These are phyloP conservation scores for Populus alba DNA, from an alignment of 345 rosid genomes.

Conservation along the genomic window DNA sequence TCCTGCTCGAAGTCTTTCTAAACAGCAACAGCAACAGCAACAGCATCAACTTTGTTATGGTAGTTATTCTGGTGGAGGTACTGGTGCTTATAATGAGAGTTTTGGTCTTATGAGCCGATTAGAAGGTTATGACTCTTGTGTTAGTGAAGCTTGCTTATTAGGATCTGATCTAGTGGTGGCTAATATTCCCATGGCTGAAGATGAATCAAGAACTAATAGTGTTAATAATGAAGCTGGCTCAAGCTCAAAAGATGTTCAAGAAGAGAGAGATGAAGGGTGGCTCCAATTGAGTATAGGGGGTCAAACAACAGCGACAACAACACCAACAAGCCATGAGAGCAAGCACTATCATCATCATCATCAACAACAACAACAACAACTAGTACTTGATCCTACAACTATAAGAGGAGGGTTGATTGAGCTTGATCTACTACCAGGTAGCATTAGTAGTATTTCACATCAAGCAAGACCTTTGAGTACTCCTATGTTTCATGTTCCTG, in stretches of 20 bases:
- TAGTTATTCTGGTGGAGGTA: constrained; percentile 27
- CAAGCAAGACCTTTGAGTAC: constrained; percentile 15
- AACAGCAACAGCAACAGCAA: constrained; percentile 21
- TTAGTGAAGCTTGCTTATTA: constrained; percentile 33
- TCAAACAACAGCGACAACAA: not conserved
- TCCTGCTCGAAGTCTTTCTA: constrained; percentile 46
- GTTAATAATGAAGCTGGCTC: constrained; percentile 48
- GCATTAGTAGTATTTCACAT: constrained; percentile 20
- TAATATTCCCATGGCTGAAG: constrained; percentile 66
- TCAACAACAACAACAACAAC: not conserved
- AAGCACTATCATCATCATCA: constrained; percentile 16
- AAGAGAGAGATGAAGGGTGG: constrained; percentile 59
- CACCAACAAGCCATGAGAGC: constrained; percentile 19
- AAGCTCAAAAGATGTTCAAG: constrained; percentile 52
- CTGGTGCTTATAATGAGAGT: not conserved
- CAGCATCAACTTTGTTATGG: constrained; percentile 26
- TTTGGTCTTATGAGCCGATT: constrained; percentile 49
- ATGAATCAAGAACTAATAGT: constrained; percentile 72
- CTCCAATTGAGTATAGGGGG: constrained; percentile 76
- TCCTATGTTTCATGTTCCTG: constrained; percentile 40
- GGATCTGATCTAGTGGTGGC: constrained; percentile 46
- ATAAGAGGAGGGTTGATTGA: constrained; percentile 45
- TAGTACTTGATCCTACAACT: constrained; percentile 32
- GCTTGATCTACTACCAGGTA: constrained; percentile 61
- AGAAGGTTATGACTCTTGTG: constrained; percentile 42